A percentile compares a stretch with the other conserved stretches of the same genome.
phyloP scores from a whole-genome alignment of 2,329 filamentous ascomycete genomes.

The Colletotrichum viniferum region DNA sequence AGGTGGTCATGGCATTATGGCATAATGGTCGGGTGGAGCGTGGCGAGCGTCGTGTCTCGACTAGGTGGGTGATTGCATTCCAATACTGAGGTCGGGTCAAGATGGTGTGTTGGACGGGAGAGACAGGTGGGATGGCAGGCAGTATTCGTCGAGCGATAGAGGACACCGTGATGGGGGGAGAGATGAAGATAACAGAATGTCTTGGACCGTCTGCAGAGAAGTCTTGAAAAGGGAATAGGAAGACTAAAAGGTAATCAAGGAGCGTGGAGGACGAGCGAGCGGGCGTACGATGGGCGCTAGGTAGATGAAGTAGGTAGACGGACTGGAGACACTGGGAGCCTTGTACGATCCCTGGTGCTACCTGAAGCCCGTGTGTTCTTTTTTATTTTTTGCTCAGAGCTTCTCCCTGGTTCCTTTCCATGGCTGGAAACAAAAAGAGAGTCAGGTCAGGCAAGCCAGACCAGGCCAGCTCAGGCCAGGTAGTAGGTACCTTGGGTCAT shows the following conservation, averaged over 20 bases:
- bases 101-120: neutral
- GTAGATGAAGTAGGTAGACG: neutral
- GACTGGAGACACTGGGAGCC: neutral
- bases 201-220: neutral
- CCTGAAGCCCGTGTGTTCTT: neutral
- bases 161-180: neutral
- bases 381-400: neutral
- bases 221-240: neutral
- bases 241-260: neutral
- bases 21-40: constrained; percentile 7
- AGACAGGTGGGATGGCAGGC: neutral
- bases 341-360: neutral
- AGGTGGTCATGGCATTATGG: constrained; percentile 20
- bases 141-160: neutral
- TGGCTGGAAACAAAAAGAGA: neutral
- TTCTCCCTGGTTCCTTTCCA: neutral
- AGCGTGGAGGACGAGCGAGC: neutral
- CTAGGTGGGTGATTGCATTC: constrained; percentile 13
- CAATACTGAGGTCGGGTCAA: neutral
- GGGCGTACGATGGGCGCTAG: neutral
- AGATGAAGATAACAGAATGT: neutral
- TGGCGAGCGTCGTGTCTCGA: constrained; percentile 5
- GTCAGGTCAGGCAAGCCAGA: neutral
- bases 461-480: neutral
- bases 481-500: neutral